These are phyloP conservation scores for Mycocentrospora acerina DNA, from an alignment of 2,329 filamentous ascomycete genomes.

Conservation along the genomic window DNA sequence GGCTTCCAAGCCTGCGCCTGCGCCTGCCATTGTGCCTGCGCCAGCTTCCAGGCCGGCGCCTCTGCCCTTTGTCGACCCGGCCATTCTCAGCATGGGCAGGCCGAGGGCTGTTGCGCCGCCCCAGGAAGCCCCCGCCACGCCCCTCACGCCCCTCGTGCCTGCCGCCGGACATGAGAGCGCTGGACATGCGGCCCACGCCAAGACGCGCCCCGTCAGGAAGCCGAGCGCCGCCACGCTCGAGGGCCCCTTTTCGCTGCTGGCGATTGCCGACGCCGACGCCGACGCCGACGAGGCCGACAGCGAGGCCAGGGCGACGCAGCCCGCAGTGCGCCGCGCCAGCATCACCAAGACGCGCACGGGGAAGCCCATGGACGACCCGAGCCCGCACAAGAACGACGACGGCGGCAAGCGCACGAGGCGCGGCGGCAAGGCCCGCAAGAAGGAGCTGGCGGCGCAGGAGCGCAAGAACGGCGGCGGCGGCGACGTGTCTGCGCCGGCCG, in stretches of 20 bases:
- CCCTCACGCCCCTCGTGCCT: conserved; percentile 44
- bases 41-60: conserved; percentile 33
- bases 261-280: conserved; percentile 43
- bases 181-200: conserved; percentile 38
- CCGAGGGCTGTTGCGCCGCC: conserved; percentile 30
- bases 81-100: conserved; percentile 71
- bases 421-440: conserved; percentile 49
- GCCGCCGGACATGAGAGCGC: no score
- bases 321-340: conserved; percentile 35
- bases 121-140: conserved; percentile 46
- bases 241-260: conserved; percentile 43
- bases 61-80: conserved; percentile 71
- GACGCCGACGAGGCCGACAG: conserved; percentile 42
- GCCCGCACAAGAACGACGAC: conserved; percentile 35
- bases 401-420: conserved; percentile 49
- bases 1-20: no score
- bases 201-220: conserved; percentile 33
- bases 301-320: conserved; percentile 30
- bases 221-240: conserved; percentile 43
- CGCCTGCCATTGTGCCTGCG: conserved; percentile 24
- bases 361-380: conserved; percentile 43
- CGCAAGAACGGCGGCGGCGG: conserved; percentile 32
- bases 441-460: conserved; percentile 47
- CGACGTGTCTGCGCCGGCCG: no score
- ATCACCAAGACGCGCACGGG: conserved; percentile 44